These are phyloP conservation scores for Globisporangium nodosum DNA, from an alignment of 352 stramenopile genomes.

Conservation along the genomic window DNA sequence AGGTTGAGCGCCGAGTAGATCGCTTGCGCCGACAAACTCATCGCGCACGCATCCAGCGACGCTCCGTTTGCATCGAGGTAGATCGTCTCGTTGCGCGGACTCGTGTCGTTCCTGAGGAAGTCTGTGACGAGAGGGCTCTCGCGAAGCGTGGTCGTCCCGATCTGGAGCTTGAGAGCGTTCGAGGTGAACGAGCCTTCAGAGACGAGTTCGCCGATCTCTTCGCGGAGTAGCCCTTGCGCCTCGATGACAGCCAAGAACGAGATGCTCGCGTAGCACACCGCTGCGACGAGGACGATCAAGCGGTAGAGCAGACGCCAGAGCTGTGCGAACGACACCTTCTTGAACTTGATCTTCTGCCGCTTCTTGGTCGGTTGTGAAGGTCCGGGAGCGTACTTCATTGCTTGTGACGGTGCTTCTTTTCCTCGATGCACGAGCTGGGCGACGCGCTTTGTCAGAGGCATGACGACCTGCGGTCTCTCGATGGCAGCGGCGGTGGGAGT, in stretches of 20 bases:
- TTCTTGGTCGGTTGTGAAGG: neutral
- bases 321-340: neutral
- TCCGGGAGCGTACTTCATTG: neutral
- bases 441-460: neutral
- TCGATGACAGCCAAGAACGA: neutral
- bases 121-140: constrained; percentile 3
- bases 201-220: neutral
- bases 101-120: constrained; percentile 3
- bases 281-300: neutral
- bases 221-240: neutral
- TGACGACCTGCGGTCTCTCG: too few relatives aligned
- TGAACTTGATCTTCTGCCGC: neutral
- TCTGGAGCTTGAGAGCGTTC: neutral
- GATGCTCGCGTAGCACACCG: neutral
- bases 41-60: constrained; percentile 5
- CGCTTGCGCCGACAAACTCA: neutral
- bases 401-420: neutral
- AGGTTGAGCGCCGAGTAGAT: constrained; percentile 13
- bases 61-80: constrained; percentile 7
- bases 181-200: neutral
- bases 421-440: neutral
- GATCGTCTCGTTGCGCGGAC: constrained; percentile 7
- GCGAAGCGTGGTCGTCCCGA: constrained; percentile 4
- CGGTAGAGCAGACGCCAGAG: neutral
- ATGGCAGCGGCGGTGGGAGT: too few relatives aligned